phyloP scores from a whole-genome alignment of 305 asterid species.

The Nicotiana rustica region DNA sequence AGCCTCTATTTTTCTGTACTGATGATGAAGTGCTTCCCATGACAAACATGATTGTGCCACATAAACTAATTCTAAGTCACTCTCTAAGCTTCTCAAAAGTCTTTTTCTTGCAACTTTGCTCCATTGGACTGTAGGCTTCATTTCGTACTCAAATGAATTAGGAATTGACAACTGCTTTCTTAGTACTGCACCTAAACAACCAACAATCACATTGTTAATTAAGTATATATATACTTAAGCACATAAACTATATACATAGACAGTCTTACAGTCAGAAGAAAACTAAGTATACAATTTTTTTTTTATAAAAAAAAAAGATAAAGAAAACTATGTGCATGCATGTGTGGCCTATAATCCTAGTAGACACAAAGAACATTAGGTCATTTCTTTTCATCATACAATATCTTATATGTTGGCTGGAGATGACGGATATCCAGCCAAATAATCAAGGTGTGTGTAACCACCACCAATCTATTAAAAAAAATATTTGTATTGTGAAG shows the following conservation, averaged over 20 bases:
- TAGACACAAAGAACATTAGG: no score
- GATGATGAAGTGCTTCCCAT: slow-evolving; percentile 71
- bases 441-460: not conserved
- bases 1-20: slow-evolving; percentile 53
- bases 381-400: no score
- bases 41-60: slow-evolving; percentile 68
- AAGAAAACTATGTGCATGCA: no score
- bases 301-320: no score
- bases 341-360: no score
- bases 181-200: slow-evolving; percentile 49
- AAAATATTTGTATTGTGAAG: not conserved
- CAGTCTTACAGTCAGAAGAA: not conserved
- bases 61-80: slow-evolving; percentile 63
- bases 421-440: not conserved
- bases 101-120: slow-evolving; percentile 42
- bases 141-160: slow-evolving; percentile 21
- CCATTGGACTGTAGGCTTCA: slow-evolving; percentile 34
- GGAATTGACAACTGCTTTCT: slow-evolving; percentile 35
- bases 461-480: no score
- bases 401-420: no score
- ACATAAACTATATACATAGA: not conserved
- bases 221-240: not conserved
- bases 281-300: no score
- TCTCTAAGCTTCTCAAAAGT: slow-evolving; percentile 53
- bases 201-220: not conserved